Evolutionary conservation across 2,329 filamentous ascomycete genomes (phyloP), one percentile per base, ranked within the genome.

Genomic region (Monilinia vaccinii-corymbosi): DNA sequence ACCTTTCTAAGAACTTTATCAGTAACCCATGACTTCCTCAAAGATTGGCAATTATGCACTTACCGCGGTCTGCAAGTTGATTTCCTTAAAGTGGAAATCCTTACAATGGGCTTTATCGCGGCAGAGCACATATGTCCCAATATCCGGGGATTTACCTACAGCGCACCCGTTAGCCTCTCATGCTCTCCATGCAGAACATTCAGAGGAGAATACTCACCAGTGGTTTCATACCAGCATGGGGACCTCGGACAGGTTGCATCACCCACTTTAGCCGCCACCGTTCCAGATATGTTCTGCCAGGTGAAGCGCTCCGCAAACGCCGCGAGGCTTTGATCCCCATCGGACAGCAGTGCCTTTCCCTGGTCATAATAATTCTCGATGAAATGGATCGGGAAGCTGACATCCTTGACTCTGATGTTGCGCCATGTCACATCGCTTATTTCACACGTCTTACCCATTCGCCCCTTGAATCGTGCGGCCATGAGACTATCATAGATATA

Each of bases 311-410:
- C 40, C 8, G 57, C 49, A 47, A 13, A 55, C 16, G 49, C 57
- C 18, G 49, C 49, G 21, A 59, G 10, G 6, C 31, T 36, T 6
- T 4, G 11, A 10, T 53, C 8, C 5, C n/a, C 31, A 3, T 31
- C 42, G 6, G 14, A 28, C 8, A 38, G 38, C 4, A 46, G n/a
- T 1, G 8, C n/a, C 9, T 58, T 58, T 16, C 38, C 49, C 23
- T 59, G 57, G 31, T 59, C 49, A 34, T 28, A 45, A 28, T 59
- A 59, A 46, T 55, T 32, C 42, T 31, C 57, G 5, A 59, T 31
- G 31, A 59, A 59, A 55, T 59, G 49, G 16, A 59, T 55, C 4
- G 57, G 49, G 48, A 28, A 55, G 6, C 57, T 55, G 7, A 55
- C 32, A 38, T 55, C 55, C 14, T 42, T 55, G 18, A 59, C 49